Percentiles rank a stretch among this genome's conserved stretches.
Evolutionary conservation across 495 filamentous ascomycete genomes (phyloP).

Genomic region (Opeltia flavorubescens): DNA sequence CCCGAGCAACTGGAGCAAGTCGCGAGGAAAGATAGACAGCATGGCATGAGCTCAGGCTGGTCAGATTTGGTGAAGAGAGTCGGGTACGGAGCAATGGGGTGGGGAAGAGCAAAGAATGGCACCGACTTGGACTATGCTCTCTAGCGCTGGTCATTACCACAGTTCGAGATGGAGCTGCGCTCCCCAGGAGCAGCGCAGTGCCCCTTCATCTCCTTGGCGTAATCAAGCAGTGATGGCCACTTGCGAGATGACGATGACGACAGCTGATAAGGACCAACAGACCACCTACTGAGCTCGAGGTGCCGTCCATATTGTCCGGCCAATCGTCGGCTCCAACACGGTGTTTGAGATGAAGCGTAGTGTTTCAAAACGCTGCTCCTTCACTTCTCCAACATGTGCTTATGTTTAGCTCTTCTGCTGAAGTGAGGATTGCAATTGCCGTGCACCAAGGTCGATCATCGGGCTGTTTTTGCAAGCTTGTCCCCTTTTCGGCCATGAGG

Average conservation of each 20-base stretch:
- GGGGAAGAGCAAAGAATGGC: no score
- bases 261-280: background rate
- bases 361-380: conserved; percentile 1
- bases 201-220: background rate
- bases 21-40: background rate
- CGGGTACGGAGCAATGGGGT: no score
- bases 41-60: background rate
- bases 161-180: background rate
- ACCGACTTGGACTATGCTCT: no score
- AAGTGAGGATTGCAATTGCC: background rate
- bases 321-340: background rate
- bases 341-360: background rate
- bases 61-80: no score
- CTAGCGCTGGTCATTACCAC: background rate
- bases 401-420: background rate
- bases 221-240: background rate
- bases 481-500: background rate
- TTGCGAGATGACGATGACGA: background rate
- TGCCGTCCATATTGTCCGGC: background rate
- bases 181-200: background rate
- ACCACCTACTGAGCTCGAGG: background rate
- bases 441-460: background rate
- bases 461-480: background rate
- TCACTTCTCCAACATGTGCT: background rate
- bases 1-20: background rate